Percentiles rank a stretch among this genome's conserved stretches.
phyloP scores from a whole-genome alignment of 495 filamentous ascomycete species.

The Neurospora pannonica region DNA sequence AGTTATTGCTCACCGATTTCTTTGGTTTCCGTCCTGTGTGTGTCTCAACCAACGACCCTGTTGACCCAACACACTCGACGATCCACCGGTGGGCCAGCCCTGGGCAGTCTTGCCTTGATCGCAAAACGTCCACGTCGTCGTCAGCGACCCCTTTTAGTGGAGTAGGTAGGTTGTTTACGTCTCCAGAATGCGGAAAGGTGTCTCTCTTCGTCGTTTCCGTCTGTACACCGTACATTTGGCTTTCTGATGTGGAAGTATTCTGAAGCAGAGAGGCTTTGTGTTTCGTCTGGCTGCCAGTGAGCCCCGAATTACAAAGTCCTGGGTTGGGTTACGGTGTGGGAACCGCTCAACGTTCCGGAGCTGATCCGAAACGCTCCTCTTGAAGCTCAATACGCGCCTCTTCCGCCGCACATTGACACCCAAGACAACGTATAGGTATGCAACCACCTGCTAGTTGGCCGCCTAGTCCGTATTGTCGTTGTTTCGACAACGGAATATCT shows the following conservation, averaged over 20 bases:
- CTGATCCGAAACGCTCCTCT: background rate
- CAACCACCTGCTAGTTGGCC: background rate
- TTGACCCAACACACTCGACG: background rate
- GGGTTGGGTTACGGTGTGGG: background rate
- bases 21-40: background rate
- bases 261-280: background rate
- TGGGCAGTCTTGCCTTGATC: background rate
- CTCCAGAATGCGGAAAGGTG: background rate
- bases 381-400: background rate
- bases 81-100: background rate
- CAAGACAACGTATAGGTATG: background rate
- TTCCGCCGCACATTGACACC: background rate
- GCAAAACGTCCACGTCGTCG: background rate
- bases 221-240: background rate
- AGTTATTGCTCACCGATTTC: background rate
- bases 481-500: background rate
- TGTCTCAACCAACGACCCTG: background rate
- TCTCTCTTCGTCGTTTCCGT: background rate
- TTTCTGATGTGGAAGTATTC: background rate
- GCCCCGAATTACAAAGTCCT: background rate
- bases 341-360: background rate
- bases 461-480: background rate
- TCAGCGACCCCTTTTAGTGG: background rate
- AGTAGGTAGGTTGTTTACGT: background rate
- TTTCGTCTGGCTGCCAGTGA: background rate